Evolutionary conservation across 305 asterid genomes (phyloP), one percentile per base, ranked within the genome.

Genomic region (Fraxinus dipetala): DNA sequence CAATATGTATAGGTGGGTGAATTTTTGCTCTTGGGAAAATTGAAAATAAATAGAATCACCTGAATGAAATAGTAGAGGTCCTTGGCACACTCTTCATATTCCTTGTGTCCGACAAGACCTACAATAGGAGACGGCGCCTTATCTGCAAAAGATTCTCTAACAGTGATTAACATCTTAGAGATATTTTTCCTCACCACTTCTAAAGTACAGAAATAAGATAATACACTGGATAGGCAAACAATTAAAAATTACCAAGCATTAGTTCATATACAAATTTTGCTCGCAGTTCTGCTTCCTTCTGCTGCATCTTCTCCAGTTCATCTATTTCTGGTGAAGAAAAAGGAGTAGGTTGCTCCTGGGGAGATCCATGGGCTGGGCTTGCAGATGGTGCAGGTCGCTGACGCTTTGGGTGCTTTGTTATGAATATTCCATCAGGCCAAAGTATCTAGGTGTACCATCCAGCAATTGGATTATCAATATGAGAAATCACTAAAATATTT

Each of bases 11-110:
- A 22, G 16, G 32, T 9, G 32, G 6, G 72, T 20, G 34, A 4
- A 63, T 26, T 22, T 63, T 24, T 8, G 14, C 32, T 63, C 72
- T 63, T 26, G 35, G 14, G 78, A 80, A 69, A 56, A 36, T 65
- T 69, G 3, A 79, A 72, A 76, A 67, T 1, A 54, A 85, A 83
- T 54, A 79, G 34, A 74, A 51, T 88, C 81, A 96, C 99, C 99
- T 96, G 99, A 86, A 96, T 89, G 92, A 96, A 96, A 85, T 90
- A 93, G 88, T 92, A 96, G 78, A 96, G 92, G 90, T 96, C 99
- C 87, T 91, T 91, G 16, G 95, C 98, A 85, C 97, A 94, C 73
- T 90, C 91, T 85, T 94, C 98, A 80, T 96, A 96, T 85, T 94
- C 98, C 89, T 89, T 94, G 40, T 84, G 90, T 82, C 99, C 99